Base-by-base conservation (phyloP, 306 rosid genomes). In the Carpinus viminea region DNA sequence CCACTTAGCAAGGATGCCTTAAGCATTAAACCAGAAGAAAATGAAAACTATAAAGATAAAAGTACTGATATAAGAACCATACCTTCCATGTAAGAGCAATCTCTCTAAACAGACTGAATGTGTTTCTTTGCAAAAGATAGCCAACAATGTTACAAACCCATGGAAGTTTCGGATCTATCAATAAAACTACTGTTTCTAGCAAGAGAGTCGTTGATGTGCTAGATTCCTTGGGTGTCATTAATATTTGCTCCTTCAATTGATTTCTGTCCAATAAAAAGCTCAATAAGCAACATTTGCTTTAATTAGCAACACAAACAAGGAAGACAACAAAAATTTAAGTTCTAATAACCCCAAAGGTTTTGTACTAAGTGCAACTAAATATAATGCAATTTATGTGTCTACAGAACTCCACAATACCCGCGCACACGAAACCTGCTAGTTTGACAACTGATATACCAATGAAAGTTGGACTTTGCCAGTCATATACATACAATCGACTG, bases 91-190 rank as follows among this genome's bases (percentile, higher is more conserved):
- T 72, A 74, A 95, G 86, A 83, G 90, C 76, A 81, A 88, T 87
- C 78, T 95, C 97, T 80, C 98, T 91, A 56, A 91, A 85, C 75
- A 89, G 83, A 72, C 74, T 12, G 72, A 88, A 89, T 76, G 89
- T 91, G 73, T 85, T 91, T 74, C 88, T 93, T 85, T 88, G 93
- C 78, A 88, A 85, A 43, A 90, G 88, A 89, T 87, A 85, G 81
- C 87, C 85, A 71, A 93, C 90, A 77, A 80, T 86, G 81, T 83
- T 85, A 81, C 98, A 95, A 89, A 83, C 88, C 99, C 99, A 95
- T 50, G 99, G 98, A 74, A 93, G 89, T 76, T 89, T 82, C 46
- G 84, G 88, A 86, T 93, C 89, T 57, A 89, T 60, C 89, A 95
- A 85, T 85, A 89, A 73, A 79, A 82, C 89, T 74, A 88, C 82